A percentile compares a stretch with the other conserved stretches of the same genome.
These are phyloP conservation scores for Sclerotiophoma versabilis DNA, from an alignment of 2,329 filamentous ascomycete species.

Conservation along the genomic window DNA sequence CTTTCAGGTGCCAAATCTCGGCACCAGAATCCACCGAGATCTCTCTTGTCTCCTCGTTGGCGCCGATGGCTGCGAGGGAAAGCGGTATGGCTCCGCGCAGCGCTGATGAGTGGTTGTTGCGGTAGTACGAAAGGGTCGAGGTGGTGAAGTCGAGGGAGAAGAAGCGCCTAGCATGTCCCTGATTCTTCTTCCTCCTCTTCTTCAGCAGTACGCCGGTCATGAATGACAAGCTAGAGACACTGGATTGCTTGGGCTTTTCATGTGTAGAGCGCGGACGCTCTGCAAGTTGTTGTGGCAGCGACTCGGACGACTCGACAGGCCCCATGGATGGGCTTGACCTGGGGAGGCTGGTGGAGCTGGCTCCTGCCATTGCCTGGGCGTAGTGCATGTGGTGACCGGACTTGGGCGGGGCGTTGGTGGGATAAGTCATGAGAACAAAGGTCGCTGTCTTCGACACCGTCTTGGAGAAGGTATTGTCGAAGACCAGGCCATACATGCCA, in stretches of 20 bases:
- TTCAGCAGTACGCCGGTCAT: slow-evolving; percentile 89
- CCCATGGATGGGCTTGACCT: slow-evolving; percentile 52
- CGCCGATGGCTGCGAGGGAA: slow-evolving; percentile 87
- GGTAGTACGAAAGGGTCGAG: slow-evolving; percentile 94
- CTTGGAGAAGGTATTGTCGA: slow-evolving; percentile 99
- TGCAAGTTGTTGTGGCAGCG: slow-evolving; percentile 50
- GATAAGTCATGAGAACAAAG: slow-evolving; percentile 92
- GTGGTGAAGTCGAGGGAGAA: slow-evolving; percentile 96
- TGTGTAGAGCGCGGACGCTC: slow-evolving; percentile 52
- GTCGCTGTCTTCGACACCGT: slow-evolving; percentile 89
- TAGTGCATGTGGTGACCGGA: slow-evolving; percentile 72
- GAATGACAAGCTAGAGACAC: slow-evolving; percentile 59
- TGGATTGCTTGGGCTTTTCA: slow-evolving; percentile 30
- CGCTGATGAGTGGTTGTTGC: slow-evolving; percentile 90
- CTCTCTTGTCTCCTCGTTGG: slow-evolving; percentile 85
- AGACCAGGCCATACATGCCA: slow-evolving; percentile 95
- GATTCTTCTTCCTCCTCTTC: slow-evolving; percentile 88
- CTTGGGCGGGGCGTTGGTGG: slow-evolving; percentile 79
- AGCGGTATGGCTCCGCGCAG: slow-evolving; percentile 91
- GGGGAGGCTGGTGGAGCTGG: slow-evolving; percentile 48
- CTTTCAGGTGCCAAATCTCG: slow-evolving; percentile 93
- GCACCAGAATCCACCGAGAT: slow-evolving; percentile 97
- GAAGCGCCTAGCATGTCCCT: slow-evolving; percentile 90
- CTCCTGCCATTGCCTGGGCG: slow-evolving; percentile 61
- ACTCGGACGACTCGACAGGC: slow-evolving; percentile 59